phyloP scores from a whole-genome alignment of 805 yeast species.

The Debaryomyces tyrocola region DNA sequence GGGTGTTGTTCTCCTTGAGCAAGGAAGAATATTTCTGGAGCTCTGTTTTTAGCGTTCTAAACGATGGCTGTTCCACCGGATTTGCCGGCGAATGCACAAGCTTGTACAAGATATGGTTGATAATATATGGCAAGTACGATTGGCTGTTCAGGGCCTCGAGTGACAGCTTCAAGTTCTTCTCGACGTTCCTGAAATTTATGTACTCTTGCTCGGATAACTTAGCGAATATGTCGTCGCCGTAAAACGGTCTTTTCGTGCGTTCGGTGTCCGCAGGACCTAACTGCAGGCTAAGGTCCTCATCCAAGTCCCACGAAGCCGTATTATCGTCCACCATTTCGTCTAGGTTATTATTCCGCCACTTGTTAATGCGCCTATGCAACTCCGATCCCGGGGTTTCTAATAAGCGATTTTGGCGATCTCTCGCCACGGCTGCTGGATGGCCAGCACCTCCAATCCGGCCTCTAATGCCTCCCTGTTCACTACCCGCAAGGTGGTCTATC shows the following conservation, averaged over 20 bases:
- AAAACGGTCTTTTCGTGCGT: background rate
- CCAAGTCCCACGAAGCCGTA: constrained; percentile 38
- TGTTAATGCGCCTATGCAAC: constrained; percentile 15
- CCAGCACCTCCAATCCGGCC: constrained; percentile 1
- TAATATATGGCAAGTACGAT: constrained; percentile 3
- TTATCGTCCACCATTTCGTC: constrained; percentile 30
- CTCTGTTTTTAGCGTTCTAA: background rate
- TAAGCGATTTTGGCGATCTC: constrained; percentile 12
- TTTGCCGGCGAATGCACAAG: background rate
- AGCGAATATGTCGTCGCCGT: constrained; percentile 8
- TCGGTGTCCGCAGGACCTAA: background rate
- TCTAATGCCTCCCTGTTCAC: constrained; percentile 7
- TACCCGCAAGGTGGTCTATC: constrained; percentile 6
- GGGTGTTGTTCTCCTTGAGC: background rate
- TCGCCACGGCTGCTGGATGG: constrained; percentile 7
- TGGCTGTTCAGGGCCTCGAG: constrained; percentile 2
- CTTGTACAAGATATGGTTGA: constrained; percentile 3
- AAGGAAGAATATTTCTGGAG: background rate
- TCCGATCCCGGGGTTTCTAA: constrained; percentile 1
- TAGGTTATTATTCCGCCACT: constrained; percentile 17
- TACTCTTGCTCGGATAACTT: constrained; percentile 5
- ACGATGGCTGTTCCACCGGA: background rate
- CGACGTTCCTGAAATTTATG: constrained; percentile 4
- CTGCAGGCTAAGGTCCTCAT: constrained; percentile 15
- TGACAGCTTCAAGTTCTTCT: constrained; percentile 3